Conservation (phyloP, 2,329 filamentous ascomycete species). For the Ciborinia camelliae region DNA sequence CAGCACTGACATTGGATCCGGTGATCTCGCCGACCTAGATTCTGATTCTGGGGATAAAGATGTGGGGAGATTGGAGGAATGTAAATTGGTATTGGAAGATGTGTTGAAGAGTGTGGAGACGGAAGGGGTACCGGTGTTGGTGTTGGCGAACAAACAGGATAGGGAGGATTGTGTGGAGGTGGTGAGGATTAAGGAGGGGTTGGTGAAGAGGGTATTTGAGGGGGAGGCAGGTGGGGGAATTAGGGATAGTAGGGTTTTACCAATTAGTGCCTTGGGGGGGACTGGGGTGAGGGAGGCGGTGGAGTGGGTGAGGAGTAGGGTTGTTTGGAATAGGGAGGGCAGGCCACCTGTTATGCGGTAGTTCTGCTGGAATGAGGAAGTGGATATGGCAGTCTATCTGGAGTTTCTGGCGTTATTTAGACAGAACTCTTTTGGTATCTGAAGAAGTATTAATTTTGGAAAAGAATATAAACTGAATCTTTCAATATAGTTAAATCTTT, state of each 20-base stretch:
- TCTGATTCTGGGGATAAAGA: conserved; percentile 36
- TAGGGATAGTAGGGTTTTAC: conserved; percentile 84
- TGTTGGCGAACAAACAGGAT: conserved; percentile 97
- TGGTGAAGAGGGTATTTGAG: conserved; percentile 94
- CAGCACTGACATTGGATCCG: conserved; percentile 87
- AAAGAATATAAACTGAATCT: too few relatives aligned
- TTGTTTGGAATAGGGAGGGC: conserved; percentile 95
- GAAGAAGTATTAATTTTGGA: too few relatives aligned
- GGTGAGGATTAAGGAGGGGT: conserved; percentile 91
- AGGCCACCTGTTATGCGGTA: conserved; percentile 89
- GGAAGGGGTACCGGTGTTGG: conserved; percentile 84
- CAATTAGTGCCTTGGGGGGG: conserved; percentile 84
- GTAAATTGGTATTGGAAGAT: conserved; percentile 81
- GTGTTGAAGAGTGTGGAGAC: conserved; percentile 85
- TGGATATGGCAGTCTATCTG: too few relatives aligned
- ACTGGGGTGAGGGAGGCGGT: conserved; percentile 89
- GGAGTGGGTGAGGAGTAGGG: conserved; percentile 90
- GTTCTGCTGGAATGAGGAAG: too few relatives aligned
- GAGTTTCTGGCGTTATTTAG: too few relatives aligned
- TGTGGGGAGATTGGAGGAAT: conserved; percentile 74
- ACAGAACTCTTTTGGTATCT: too few relatives aligned
- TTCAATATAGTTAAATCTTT: too few relatives aligned
- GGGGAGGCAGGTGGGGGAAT: conserved; percentile 84
- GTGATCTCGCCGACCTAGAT: conserved; percentile 36
- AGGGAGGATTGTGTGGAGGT: conserved; percentile 97